These are phyloP conservation scores for Dipodascopsis uninucleata DNA, from an alignment of 805 yeast genomes.

Conservation along the genomic window DNA sequence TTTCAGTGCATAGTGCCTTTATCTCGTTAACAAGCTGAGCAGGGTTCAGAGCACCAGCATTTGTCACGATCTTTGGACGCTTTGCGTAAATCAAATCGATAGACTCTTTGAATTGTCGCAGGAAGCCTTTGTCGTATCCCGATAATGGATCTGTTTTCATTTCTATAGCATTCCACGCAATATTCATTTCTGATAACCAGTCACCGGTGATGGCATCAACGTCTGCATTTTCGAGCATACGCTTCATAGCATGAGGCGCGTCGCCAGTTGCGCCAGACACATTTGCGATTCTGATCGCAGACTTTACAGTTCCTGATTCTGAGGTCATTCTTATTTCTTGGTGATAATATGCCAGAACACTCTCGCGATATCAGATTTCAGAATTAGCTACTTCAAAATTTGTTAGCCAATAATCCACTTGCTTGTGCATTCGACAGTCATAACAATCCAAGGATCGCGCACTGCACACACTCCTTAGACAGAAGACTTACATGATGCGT, in stretches of 20 bases:
- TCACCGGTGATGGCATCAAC: constrained; percentile 27
- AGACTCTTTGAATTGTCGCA: constrained; percentile 1
- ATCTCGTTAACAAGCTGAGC: constrained; percentile 26
- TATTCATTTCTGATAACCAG: constrained; percentile 24
- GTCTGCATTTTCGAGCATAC: constrained; percentile 18
- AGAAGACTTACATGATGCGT: too few relatives aligned
- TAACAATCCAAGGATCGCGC: too few relatives aligned
- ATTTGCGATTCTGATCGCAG: constrained; percentile 13
- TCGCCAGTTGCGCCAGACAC: constrained; percentile 15
- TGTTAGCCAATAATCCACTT: too few relatives aligned
- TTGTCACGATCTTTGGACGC: constrained; percentile 27
- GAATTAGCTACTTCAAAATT: too few relatives aligned
- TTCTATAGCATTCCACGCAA: constrained; percentile 11
- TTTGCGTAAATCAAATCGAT: constrained; percentile 10
- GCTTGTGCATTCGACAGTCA: too few relatives aligned
- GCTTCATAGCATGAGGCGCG: constrained; percentile 11
- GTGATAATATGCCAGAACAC: too few relatives aligned
- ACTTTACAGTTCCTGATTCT: background rate
- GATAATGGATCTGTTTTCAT: constrained; percentile 8
- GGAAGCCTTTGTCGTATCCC: constrained; percentile 17
- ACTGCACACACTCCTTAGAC: too few relatives aligned
- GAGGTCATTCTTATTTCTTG: too few relatives aligned
- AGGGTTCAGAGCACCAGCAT: constrained; percentile 31
- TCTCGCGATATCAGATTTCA: too few relatives aligned
- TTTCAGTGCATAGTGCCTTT: constrained; percentile 4